phyloP scores from a whole-genome alignment of 495 filamentous ascomycete species.

The Penicillium psychrofluorescens region DNA sequence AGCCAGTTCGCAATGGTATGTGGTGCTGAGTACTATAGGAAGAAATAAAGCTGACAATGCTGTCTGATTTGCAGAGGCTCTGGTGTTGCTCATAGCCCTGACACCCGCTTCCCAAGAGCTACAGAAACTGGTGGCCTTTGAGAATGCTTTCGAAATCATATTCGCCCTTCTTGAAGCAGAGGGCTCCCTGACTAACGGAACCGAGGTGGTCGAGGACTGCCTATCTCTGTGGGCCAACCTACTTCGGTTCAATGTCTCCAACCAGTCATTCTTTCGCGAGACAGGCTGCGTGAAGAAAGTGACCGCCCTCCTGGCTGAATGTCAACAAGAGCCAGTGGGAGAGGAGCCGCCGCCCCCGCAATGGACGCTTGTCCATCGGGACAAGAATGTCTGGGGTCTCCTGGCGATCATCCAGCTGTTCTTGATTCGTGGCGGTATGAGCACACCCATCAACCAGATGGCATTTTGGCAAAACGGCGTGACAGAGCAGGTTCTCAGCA shows the following conservation, averaged over 20 bases:
- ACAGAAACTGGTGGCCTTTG: constrained; percentile 90
- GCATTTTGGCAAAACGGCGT: constrained; percentile 79
- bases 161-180: constrained; percentile 77
- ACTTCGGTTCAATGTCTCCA: constrained; percentile 79
- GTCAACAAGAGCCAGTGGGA: constrained; percentile 47
- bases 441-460: constrained; percentile 75
- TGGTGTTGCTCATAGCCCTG: constrained; percentile 61
- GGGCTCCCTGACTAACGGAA: constrained; percentile 75
- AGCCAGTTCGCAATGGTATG: constrained; percentile 83
- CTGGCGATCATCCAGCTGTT: constrained; percentile 81
- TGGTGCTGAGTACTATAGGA: neutral
- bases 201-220: constrained; percentile 89
- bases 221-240: constrained; percentile 89
- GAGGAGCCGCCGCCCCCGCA: constrained; percentile 53
- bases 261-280: constrained; percentile 91
- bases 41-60: constrained; percentile 5
- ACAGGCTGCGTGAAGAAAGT: constrained; percentile 75
- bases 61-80: constrained; percentile 42
- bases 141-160: constrained; percentile 83
- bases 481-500: constrained; percentile 71
- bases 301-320: constrained; percentile 59
- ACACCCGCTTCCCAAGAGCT: constrained; percentile 70
- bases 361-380: constrained; percentile 69
- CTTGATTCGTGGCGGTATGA: constrained; percentile 68
- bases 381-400: constrained; percentile 88